phyloP scores from a whole-genome alignment of 1,139 yeast species.

The Debaryomyces coudertii region DNA sequence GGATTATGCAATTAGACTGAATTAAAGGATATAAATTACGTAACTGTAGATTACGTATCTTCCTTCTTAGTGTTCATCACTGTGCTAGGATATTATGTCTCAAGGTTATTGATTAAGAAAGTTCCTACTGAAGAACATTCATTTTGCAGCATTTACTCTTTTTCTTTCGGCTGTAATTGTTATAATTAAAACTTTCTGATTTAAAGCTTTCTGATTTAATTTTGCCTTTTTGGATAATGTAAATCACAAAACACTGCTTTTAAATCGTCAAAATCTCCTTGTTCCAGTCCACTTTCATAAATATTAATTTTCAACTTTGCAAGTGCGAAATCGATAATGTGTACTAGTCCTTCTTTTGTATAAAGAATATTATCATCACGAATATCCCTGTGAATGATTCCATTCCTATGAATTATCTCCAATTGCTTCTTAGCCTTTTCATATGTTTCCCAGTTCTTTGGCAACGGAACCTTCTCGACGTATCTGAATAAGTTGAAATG shows the following conservation, averaged over 20 bases:
- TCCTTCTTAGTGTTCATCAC: too few relatives aligned
- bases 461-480: conserved; percentile 1
- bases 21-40: too few relatives aligned
- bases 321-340: background rate
- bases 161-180: too few relatives aligned
- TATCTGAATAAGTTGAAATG: conserved; percentile 5
- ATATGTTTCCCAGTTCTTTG: conserved; percentile 6
- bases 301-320: background rate
- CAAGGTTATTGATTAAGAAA: too few relatives aligned
- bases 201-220: too few relatives aligned
- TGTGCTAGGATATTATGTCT: too few relatives aligned
- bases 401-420: conserved; percentile 3
- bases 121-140: too few relatives aligned
- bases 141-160: too few relatives aligned
- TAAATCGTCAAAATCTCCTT: background rate
- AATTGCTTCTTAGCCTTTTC: conserved; percentile 1
- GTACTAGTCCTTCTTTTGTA: background rate
- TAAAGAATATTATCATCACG: conserved; percentile 5
- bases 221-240: background rate
- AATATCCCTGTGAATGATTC: conserved; percentile 8
- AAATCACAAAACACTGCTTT: background rate
- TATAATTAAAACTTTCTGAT: too few relatives aligned
- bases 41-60: too few relatives aligned
- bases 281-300: background rate
- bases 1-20: too few relatives aligned